Conservation (phyloP, 2,329 filamentous ascomycete genomes). For the Diplodia sapinea region DNA sequence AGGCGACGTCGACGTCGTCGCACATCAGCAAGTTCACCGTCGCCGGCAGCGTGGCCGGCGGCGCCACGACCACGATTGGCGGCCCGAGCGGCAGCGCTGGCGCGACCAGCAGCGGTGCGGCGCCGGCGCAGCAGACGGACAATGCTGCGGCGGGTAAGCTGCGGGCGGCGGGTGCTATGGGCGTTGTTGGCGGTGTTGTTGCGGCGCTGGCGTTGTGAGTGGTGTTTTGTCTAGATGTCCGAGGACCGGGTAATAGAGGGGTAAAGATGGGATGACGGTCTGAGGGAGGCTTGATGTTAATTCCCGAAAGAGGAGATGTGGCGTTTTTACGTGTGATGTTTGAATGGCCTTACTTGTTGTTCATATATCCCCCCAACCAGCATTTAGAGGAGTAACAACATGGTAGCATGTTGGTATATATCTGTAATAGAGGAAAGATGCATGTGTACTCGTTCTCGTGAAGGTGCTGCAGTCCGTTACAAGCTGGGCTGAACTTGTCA, state of each 20-base stretch:
- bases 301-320: neutral
- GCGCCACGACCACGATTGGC: conserved; percentile 6
- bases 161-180: neutral
- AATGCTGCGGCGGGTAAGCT: neutral
- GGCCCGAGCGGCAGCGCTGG: neutral
- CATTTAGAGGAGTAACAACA: neutral
- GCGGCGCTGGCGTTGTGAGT: conserved; percentile 16
- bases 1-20: neutral
- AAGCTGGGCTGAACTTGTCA: too few species aligned
- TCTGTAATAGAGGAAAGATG: neutral
- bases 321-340: neutral
- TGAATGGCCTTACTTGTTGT: neutral
- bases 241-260: too few species aligned
- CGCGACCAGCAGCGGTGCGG: neutral
- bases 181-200: neutral
- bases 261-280: neutral
- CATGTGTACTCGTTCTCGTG: neutral
- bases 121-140: neutral
- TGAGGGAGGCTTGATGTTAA: neutral
- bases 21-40: conserved; percentile 2
- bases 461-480: neutral
- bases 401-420: neutral
- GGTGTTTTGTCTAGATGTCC: neutral
- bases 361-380: neutral
- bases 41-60: neutral